A percentile compares a stretch with the other conserved stretches of the same genome.
Evolutionary conservation across 257 asterid species (phyloP).

Genomic region (Prunella vulgaris): DNA sequence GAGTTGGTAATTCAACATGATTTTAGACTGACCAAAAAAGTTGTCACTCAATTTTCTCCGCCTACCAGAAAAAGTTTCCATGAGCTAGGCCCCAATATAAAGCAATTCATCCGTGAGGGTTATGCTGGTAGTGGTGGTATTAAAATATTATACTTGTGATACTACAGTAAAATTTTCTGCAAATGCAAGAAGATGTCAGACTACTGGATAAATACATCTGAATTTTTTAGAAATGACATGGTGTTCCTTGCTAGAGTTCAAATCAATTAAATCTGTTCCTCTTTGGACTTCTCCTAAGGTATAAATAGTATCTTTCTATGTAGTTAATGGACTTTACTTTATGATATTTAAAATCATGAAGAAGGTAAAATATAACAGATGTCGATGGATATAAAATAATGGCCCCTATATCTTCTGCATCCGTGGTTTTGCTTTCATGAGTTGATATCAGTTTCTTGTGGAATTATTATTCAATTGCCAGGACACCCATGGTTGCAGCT

Average conservation of each 20-base stretch:
- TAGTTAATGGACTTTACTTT: neutral
- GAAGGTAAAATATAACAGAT: neutral
- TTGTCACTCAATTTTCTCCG: neutral
- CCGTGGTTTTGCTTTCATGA: neutral
- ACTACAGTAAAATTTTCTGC: neutral
- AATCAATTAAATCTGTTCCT: neutral
- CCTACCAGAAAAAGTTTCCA: neutral
- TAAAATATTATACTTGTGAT: too few relatives aligned
- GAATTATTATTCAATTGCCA: constrained; percentile 15
- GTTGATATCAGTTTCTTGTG: neutral
- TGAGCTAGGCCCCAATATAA: neutral
- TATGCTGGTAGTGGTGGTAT: neutral
- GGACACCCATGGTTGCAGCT: constrained; percentile 76
- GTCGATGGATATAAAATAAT: neutral
- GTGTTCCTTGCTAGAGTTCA: neutral
- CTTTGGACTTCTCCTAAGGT: too few relatives aligned
- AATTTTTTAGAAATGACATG: neutral
- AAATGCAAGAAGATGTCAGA: neutral
- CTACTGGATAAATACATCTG: neutral
- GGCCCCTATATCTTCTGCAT: neutral
- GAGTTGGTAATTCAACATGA: neutral
- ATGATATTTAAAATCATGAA: neutral
- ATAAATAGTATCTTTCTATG: too few relatives aligned
- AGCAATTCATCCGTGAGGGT: neutral
- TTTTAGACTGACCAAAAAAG: neutral